These are phyloP conservation scores for Luvunga scandens DNA, from an alignment of 345 rosid genomes.

Conservation along the genomic window DNA sequence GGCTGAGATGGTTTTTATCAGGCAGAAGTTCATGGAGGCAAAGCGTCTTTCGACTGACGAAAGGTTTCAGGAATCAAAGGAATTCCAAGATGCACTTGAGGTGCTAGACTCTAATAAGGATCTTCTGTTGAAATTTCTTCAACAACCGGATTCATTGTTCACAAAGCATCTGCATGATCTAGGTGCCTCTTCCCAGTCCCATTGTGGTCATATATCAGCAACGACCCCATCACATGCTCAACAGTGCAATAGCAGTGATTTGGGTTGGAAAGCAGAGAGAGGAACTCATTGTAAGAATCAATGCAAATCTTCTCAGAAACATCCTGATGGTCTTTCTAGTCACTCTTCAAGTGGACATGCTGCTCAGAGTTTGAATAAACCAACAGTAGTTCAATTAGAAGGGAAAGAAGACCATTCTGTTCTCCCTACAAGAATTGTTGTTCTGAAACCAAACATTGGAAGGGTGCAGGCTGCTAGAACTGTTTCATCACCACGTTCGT, in stretches of 20 bases:
- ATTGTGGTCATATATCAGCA: conserved; percentile 38
- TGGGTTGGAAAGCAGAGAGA: conserved; percentile 35
- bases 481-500: conserved; percentile 48
- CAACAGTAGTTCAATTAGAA: conserved; percentile 38
- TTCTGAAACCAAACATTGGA: conserved; percentile 81
- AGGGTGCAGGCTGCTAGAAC: conserved; percentile 43
- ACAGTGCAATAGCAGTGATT: conserved; percentile 25
- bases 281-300: conserved; percentile 32
- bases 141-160: conserved; percentile 85
- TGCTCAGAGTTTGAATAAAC: conserved; percentile 30
- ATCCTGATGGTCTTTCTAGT: conserved; percentile 26
- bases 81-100: conserved; percentile 74
- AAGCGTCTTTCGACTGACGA: conserved; percentile 74
- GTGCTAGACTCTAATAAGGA: conserved; percentile 79
- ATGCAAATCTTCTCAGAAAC: conserved; percentile 31
- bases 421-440: conserved; percentile 78
- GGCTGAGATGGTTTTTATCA: conserved; percentile 73
- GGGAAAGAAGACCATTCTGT: conserved; percentile 34
- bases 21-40: conserved; percentile 73
- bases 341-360: conserved; percentile 30
- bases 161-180: conserved; percentile 78
- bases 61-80: conserved; percentile 68
- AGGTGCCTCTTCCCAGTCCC: conserved; percentile 38
- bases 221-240: conserved; percentile 37
- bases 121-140: conserved; percentile 73